A percentile compares a stretch with the other conserved stretches of the same genome.
Conservation (phyloP, 345 rosid genomes). For the Bruguiera gymnorhiza region DNA sequence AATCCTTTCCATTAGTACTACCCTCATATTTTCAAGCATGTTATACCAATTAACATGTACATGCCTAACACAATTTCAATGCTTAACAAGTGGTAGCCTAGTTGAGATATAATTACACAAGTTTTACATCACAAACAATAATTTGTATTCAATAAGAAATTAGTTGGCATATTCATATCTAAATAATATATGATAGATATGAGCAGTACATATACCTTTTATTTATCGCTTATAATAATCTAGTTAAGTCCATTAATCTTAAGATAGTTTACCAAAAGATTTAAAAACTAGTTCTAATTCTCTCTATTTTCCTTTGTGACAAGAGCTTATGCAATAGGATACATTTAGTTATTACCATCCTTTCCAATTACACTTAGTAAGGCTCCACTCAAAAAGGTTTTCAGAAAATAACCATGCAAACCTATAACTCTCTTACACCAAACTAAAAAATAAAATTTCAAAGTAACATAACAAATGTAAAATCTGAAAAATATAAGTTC, state of each 20-base stretch:
- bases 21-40: too few relatives aligned
- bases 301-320: neutral
- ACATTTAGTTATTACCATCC: slow-evolving; percentile 2
- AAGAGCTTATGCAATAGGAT: neutral
- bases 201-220: neutral
- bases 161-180: too few relatives aligned
- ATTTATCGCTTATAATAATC: neutral
- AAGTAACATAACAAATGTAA: neutral
- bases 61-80: neutral
- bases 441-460: neutral
- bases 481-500: neutral
- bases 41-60: neutral
- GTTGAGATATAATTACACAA: too few relatives aligned
- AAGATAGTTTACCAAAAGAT: neutral
- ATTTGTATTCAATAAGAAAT: too few relatives aligned
- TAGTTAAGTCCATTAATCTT: neutral
- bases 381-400: neutral
- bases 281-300: neutral
- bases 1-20: too few relatives aligned
- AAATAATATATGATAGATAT: too few relatives aligned
- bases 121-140: too few relatives aligned
- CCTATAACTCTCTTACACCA: neutral
- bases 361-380: neutral
- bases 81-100: neutral
- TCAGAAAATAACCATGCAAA: neutral